Conservation (phyloP, 371 early-diverging fungal genomes). For the Mortierella polycephala region DNA sequence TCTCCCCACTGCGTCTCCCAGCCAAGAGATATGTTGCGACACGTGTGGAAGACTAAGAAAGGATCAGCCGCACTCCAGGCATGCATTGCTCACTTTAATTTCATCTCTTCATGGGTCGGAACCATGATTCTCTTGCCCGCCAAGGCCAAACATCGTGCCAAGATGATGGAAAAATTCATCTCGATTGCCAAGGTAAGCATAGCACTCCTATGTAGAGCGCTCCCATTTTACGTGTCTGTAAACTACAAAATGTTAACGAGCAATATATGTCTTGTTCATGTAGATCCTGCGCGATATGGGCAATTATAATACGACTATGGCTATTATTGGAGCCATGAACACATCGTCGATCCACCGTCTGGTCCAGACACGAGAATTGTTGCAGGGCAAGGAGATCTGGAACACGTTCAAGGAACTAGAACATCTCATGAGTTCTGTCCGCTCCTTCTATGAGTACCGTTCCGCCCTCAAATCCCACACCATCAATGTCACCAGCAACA, state of each 20-base stretch:
- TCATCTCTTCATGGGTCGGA: conserved; percentile 73
- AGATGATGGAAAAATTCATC: conserved; percentile 71
- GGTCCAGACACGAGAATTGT: conserved; percentile 66
- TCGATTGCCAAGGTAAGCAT: conserved; percentile 65
- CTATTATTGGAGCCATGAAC: conserved; percentile 78
- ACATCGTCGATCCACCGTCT: conserved; percentile 70
- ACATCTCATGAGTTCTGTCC: conserved; percentile 72
- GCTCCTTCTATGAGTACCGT: conserved; percentile 72
- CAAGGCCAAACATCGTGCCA: conserved; percentile 66
- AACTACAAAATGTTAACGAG: neutral
- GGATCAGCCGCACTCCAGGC: conserved; percentile 56
- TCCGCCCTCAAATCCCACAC: conserved; percentile 63
- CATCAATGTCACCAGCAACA: neutral
- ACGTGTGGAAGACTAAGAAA: conserved; percentile 58
- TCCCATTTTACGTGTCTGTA: neutral
- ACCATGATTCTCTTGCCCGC: conserved; percentile 70
- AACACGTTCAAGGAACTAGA: conserved; percentile 70
- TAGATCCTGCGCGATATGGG: conserved; percentile 64
- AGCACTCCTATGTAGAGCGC: neutral
- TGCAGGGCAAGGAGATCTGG: conserved; percentile 61
- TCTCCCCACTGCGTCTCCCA: conserved; percentile 12
- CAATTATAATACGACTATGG: conserved; percentile 80
- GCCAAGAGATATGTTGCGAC: conserved; percentile 68
- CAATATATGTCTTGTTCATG: conserved; percentile 8
- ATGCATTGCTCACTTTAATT: conserved; percentile 71